phyloP scores from a whole-genome alignment of 192 early-diverging fungal species.

The Rhizoclosmatium sp. region DNA sequence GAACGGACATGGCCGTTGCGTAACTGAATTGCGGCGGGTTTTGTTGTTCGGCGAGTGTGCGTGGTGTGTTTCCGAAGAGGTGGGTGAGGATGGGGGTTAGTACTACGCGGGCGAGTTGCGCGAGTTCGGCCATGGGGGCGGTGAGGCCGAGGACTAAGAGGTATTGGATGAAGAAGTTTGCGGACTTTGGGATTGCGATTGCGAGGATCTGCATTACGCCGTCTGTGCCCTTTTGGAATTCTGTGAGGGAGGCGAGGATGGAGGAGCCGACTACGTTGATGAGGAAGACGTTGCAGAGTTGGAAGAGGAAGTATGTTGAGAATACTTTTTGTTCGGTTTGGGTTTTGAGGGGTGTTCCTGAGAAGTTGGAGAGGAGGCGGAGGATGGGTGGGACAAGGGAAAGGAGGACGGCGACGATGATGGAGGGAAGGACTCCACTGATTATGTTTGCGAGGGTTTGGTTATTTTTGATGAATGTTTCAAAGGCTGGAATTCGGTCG shows the following conservation, averaged over 20 bases:
- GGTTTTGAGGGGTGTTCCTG: conserved; percentile 65
- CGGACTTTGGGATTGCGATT: conserved; percentile 73
- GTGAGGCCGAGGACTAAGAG: conserved; percentile 75
- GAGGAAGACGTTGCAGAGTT: conserved; percentile 81
- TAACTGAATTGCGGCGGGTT: conserved; percentile 47
- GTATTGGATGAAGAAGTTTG: conserved; percentile 87
- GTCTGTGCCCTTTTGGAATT: conserved; percentile 62
- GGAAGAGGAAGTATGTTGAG: conserved; percentile 68
- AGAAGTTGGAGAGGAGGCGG: conserved; percentile 62
- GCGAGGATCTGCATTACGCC: conserved; percentile 59
- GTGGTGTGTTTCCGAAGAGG: conserved; percentile 77
- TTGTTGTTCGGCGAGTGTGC: conserved; percentile 65
- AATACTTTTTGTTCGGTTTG: conserved; percentile 69
- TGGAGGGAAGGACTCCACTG: conserved; percentile 79
- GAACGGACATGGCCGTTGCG: conserved; percentile 40
- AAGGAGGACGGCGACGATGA: conserved; percentile 76
- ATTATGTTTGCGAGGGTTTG: conserved; percentile 63
- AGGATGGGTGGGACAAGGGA: conserved; percentile 73
- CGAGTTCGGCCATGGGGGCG: conserved; percentile 65
- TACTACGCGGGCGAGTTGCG: conserved; percentile 74
- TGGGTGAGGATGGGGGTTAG: conserved; percentile 62
- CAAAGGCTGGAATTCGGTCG: too few relatives aligned
- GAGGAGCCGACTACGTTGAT: conserved; percentile 79
- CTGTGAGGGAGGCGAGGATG: conserved; percentile 56
- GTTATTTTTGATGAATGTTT: conserved; percentile 45